Evolutionary conservation across 139 green algal species (phyloP), one percentile per base, ranked within the genome.

Genomic region (Penium margaritaceum): DNA sequence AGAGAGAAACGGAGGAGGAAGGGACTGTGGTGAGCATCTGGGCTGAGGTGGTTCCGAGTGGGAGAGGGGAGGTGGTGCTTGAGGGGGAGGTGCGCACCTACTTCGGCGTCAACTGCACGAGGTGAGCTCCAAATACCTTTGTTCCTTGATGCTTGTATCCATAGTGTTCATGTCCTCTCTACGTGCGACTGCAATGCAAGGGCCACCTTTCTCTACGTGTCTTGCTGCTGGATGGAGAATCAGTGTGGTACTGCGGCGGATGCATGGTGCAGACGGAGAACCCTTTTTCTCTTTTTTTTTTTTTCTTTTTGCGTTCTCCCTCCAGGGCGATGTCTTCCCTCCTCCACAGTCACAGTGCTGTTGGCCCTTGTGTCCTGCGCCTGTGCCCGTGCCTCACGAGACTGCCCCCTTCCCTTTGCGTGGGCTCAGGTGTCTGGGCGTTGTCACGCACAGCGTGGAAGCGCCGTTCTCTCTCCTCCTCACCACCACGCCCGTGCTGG

Each of bases 401-500:
- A 15, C 29, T 37, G 2, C 14, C 32, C 54, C 32, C 17, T 72
- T 24, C 34, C 27, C 27, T 38, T 68, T 68, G 19, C 2, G 68
- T 14, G 34, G n/a, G 6, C 37, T 30, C 67, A 74, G 67, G 32
- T 77, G 70, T 39, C 17, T 77, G 21, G n/a, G 39, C n/a, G 19
- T 33, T 3, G 70, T 73, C 32, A 43, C 61, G 34, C 63, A 72
- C 63, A 35, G 63, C 24, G 29, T 77, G 34, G 58, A 63, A 55
- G 65, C 63, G 19, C 63, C 78, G 6, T 76, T 77, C 63, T 36
- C 21, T 38, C 63, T 77, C 17, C n/a, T 62, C 7, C 70, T 77
- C 34, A 77, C 36, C 24, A 21, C n/a, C 27, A 77, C 36, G 17
- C 65, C 70, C 21, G 32, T 74, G 14, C 7, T 77, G 34, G 70